phyloP scores from a whole-genome alignment of 2,329 filamentous ascomycete genomes.

The Exserohilum turcica region DNA sequence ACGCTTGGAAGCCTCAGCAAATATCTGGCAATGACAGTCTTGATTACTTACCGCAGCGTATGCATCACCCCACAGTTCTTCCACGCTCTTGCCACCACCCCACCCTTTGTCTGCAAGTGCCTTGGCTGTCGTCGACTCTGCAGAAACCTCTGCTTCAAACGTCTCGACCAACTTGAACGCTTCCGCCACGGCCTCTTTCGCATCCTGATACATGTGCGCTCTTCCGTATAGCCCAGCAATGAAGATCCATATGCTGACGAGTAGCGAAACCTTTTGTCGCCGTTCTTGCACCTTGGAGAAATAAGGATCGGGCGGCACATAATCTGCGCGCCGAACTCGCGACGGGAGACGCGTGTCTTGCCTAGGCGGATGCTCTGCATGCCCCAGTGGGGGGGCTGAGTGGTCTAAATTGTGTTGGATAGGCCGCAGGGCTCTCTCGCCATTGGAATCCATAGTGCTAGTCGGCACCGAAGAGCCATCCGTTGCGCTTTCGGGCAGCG shows the following conservation, averaged over 20 bases:
- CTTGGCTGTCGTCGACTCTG: conserved; percentile 66
- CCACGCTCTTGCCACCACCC: conserved; percentile 80
- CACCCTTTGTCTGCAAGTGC: conserved; percentile 70
- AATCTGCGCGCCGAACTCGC: conserved; percentile 43
- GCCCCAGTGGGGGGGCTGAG: conserved; percentile 46
- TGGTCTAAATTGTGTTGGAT: conserved; percentile 50
- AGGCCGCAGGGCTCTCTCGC: conserved; percentile 46
- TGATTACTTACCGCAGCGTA: conserved; percentile 71
- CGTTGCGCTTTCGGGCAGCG: conserved; percentile 25
- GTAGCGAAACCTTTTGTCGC: conserved; percentile 60
- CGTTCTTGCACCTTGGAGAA: conserved; percentile 59
- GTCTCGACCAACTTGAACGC: conserved; percentile 75
- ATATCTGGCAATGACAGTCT: neutral
- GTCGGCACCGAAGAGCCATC: conserved; percentile 26
- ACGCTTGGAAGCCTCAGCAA: conserved; percentile 55
- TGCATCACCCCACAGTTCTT: conserved; percentile 84
- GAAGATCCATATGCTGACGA: conserved; percentile 87
- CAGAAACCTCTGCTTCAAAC: conserved; percentile 70
- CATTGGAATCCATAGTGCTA: conserved; percentile 22
- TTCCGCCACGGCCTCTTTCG: conserved; percentile 78
- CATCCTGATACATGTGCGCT: conserved; percentile 79
- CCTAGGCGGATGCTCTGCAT: conserved; percentile 48
- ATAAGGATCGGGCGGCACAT: conserved; percentile 51
- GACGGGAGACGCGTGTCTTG: conserved; percentile 53
- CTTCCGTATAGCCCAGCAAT: conserved; percentile 87